Conservation (phyloP, 2,329 filamentous ascomycete genomes). For the Fusarium annulatum region DNA sequence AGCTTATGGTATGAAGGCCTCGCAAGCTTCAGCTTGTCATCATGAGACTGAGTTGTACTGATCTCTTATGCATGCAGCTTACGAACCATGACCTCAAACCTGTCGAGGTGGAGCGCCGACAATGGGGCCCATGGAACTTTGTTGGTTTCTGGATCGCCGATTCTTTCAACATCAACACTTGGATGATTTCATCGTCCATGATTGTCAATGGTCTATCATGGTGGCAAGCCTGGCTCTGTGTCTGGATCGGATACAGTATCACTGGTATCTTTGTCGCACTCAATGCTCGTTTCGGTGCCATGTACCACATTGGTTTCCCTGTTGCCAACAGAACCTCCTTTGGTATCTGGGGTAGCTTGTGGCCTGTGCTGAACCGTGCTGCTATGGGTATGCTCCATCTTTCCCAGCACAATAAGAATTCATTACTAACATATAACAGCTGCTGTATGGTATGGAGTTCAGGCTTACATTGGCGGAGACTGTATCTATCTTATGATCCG, state of each 20-base stretch:
- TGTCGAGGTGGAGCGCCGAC: constrained; percentile 81
- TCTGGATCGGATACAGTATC: constrained; percentile 87
- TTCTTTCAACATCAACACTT: constrained; percentile 90
- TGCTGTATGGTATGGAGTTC: constrained; percentile 89
- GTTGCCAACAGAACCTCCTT: constrained; percentile 83
- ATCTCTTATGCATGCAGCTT: constrained; percentile 62
- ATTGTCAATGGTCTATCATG: constrained; percentile 82
- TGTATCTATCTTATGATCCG: constrained; percentile 92
- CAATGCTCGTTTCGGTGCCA: constrained; percentile 85
- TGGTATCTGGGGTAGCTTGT: constrained; percentile 88
- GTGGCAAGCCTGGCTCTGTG: constrained; percentile 93
- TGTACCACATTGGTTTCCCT: constrained; percentile 90
- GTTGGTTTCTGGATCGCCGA: constrained; percentile 89
- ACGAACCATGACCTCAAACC: constrained; percentile 85
- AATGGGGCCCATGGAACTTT: constrained; percentile 91
- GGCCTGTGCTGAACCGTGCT: constrained; percentile 91
- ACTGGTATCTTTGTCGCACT: constrained; percentile 79
- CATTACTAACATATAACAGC: constrained; percentile 54
- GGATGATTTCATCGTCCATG: constrained; percentile 92
- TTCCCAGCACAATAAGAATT: neutral
- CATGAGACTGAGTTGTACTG: constrained; percentile 19
- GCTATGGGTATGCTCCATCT: constrained; percentile 68
- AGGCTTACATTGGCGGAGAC: constrained; percentile 84
- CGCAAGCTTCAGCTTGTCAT: neutral
- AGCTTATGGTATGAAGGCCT: constrained; percentile 74